Evolutionary conservation across 2,329 filamentous ascomycete species (phyloP).

Genomic region (Penicillium fuscoglaucum): DNA sequence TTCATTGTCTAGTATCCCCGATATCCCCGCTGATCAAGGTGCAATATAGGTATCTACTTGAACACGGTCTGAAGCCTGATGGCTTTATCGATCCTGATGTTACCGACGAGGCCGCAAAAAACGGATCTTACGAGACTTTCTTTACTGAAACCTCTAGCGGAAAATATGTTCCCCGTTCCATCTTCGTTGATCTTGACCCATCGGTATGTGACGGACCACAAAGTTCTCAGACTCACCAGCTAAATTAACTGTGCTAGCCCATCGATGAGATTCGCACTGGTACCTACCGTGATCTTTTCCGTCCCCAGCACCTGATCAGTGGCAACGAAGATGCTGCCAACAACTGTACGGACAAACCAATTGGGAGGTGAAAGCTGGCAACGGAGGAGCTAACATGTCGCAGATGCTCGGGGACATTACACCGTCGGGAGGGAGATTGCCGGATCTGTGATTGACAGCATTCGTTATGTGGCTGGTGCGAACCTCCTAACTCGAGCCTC

Average conservation of each 20-base stretch:
- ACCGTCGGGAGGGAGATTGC: slow-evolving; percentile 68
- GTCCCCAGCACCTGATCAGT: slow-evolving; percentile 65
- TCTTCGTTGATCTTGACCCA: slow-evolving; percentile 67
- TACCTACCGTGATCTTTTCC: slow-evolving; percentile 63
- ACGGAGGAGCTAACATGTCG: slow-evolving; percentile 14
- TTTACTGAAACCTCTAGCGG: slow-evolving; percentile 64
- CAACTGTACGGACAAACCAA: slow-evolving; percentile 53
- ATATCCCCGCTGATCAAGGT: slow-evolving; percentile 2
- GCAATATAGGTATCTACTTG: slow-evolving; percentile 59
- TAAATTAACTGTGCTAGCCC: slow-evolving; percentile 42
- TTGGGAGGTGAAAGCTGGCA: neutral
- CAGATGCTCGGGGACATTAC: slow-evolving; percentile 67
- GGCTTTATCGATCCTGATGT: slow-evolving; percentile 59
- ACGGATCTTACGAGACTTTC: slow-evolving; percentile 64
- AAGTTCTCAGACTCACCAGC: neutral
- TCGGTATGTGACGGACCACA: slow-evolving; percentile 43
- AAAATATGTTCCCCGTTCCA: slow-evolving; percentile 68
- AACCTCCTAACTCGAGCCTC: neutral
- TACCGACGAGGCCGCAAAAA: slow-evolving; percentile 52
- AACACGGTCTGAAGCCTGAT: slow-evolving; percentile 64
- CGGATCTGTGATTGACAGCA: slow-evolving; percentile 63
- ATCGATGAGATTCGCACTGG: slow-evolving; percentile 68
- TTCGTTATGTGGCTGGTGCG: slow-evolving; percentile 63
- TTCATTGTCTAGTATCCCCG: slow-evolving; percentile 31
- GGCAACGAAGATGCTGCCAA: slow-evolving; percentile 70